Conservation (phyloP, 495 filamentous ascomycete genomes). For the Penicillium lagena region DNA sequence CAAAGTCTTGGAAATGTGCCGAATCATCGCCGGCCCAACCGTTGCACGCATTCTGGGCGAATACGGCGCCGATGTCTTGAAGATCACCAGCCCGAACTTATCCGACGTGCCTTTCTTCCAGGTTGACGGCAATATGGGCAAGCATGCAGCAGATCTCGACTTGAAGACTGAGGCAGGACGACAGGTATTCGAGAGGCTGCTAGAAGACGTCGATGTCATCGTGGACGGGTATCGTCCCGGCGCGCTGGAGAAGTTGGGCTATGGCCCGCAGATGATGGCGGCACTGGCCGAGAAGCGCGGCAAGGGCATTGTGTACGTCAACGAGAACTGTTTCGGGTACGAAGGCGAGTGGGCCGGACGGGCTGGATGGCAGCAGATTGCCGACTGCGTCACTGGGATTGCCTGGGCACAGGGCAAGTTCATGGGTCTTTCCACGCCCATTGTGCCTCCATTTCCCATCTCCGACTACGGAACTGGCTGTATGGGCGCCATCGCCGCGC, state of each 20-base stretch:
- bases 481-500: conserved; percentile 58
- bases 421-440: conserved; percentile 63
- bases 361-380: conserved; percentile 52
- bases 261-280: conserved; percentile 46
- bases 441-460: conserved; percentile 78
- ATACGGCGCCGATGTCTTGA: conserved; percentile 62
- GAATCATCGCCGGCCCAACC: conserved; percentile 53
- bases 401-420: conserved; percentile 69
- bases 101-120: conserved; percentile 77
- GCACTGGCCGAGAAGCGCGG: conserved; percentile 45
- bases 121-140: conserved; percentile 72
- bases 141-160: conserved; percentile 52
- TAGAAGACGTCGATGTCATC: conserved; percentile 52
- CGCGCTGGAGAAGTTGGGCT: conserved; percentile 58
- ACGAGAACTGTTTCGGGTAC: conserved; percentile 68
- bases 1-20: conserved; percentile 63
- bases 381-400: conserved; percentile 53
- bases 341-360: conserved; percentile 42
- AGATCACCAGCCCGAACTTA: conserved; percentile 61
- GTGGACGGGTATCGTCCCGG: conserved; percentile 67
- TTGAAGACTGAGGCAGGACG: conserved; percentile 49
- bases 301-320: conserved; percentile 62
- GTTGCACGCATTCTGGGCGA: conserved; percentile 61
- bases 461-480: conserved; percentile 73
- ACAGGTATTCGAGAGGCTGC: conserved; percentile 49